Evolutionary conservation across 2,329 filamentous ascomycete genomes (phyloP), one percentile per base, ranked within the genome.

Genomic region (Acrodontium crateriforme): DNA sequence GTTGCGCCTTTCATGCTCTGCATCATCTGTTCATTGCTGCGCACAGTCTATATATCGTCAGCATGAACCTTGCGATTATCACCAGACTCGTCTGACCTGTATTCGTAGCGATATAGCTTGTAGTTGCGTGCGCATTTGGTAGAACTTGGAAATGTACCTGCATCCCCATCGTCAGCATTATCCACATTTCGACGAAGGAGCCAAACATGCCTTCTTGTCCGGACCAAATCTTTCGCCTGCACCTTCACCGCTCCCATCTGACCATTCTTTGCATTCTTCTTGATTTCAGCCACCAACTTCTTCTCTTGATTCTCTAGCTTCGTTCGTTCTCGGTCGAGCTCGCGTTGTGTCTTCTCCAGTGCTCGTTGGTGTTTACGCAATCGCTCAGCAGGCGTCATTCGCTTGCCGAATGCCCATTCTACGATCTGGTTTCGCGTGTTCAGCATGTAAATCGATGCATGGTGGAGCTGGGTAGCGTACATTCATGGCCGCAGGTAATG

Each of bases 21-120:
- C 85, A 94, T 94, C 89, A 98, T 98, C 58, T 95, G 87, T 56
- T 98, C 89, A 56, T 98, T 98, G 42, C 85, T 94, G 40, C 89
- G 76, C 40, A 95, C 87, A 27, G 89, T 98, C 82, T 93, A 46
- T 16, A 12, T 16, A 18, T 31, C 9, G 30, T 16, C 11, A 6
- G 26, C 6, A 20, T 9, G 28, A 26, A 12, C 9, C n/a, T 10
- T 12, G 25, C 15, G 9, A 21, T 3, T 8, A 14, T 14, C 3
- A 16, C 14, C 9, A 6, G 5, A 24, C 12, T n/a, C 16, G 15
- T 36, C 55, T 29, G 60, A 89, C 83, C 72, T 95, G 89, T 50
- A 98, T 85, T 24, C 87, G 74, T 30, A 98, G 61, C 9, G 83
- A 92, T 44, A 98, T 93, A 40, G 92, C 89, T 54, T 98, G 89